Evolutionary conservation across 176 grass and related monocot species (phyloP), one percentile per base, ranked within the genome.

Genomic region (Saccharum spontaneum): DNA sequence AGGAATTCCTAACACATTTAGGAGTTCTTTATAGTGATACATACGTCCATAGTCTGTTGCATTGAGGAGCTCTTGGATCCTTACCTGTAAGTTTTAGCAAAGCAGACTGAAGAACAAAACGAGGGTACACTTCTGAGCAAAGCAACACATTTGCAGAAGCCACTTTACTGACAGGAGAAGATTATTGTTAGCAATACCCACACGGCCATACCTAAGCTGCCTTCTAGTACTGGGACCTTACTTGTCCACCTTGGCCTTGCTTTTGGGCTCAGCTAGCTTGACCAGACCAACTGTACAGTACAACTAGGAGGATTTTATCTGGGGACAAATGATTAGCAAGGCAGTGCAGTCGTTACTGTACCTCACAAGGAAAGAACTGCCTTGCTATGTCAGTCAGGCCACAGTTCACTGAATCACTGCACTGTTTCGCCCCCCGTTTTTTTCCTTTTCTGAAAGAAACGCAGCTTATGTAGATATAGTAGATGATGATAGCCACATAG

Each of bases 111-210:
- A 10, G 36, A 80, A 34, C 26, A 50, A 50, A 40, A 62, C 62
- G 38, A 63, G n/a, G 20, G 78, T 82, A 77, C 52, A 13, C 82
- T 67, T 81, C 63, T 82, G 50, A 63, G 28, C n/a, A 12, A 50
- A 79, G 55, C 55, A 57, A 65, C 78, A 12, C 57, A 55, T 43
- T 48, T 52, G 70, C 14, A 16, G 36, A 82, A 67, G 79, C 11
- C 26, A 4, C 84, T 73, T 90, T 78, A 38, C 73, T 83, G 79
- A 73, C 57, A 86, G 12, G 24, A 73, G 64, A 86, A 79, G 73
- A 78, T 72, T 4, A 46, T 73, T 39, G 3, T 2, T 5, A 10
- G n/a, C 1, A 17, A 46, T 11, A 59, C 39, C 11, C 54, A 22
- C 83, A 77, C 28, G 28, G 28, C 28, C 28, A 28, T 28, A 28